Conservation (phyloP, 2,329 filamentous ascomycete genomes). For the Cercospora beticola region DNA sequence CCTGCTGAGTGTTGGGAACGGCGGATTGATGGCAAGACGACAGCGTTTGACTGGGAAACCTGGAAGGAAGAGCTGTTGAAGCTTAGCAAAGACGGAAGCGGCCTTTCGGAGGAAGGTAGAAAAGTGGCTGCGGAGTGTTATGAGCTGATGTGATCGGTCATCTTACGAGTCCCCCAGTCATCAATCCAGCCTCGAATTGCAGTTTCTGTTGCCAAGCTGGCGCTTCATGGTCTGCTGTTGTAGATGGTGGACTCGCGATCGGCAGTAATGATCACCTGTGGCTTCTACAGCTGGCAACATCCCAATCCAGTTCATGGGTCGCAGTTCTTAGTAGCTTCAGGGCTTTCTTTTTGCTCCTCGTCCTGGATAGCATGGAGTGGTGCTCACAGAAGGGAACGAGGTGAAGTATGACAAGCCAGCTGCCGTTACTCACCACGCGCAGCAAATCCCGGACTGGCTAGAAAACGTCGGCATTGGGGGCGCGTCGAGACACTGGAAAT, state of each 20-base stretch:
- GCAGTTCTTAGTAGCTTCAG: not conserved
- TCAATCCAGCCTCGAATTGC: not conserved
- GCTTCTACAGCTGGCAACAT: not conserved
- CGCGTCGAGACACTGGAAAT: not conserved
- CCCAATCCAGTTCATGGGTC: not conserved
- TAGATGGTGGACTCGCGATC: not conserved
- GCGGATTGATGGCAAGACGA: not conserved
- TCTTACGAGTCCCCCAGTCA: not conserved
- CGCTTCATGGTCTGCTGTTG: not conserved
- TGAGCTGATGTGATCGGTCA: not conserved
- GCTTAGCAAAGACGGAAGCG: not conserved
- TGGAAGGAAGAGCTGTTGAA: not conserved
- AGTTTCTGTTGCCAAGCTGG: not conserved
- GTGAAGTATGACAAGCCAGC: not conserved
- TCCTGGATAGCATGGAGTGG: not conserved
- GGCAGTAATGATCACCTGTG: not conserved
- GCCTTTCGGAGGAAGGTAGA: not conserved
- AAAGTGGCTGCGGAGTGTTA: not conserved
- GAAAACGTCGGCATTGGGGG: not conserved
- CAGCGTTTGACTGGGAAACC: not conserved
- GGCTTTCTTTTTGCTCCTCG: not conserved
- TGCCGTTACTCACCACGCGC: not conserved
- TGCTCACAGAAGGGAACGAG: not conserved
- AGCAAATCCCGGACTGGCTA: not conserved
- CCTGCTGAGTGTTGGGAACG: not conserved